Evolutionary conservation across 352 stramenopile species (phyloP), one percentile per base, ranked within the genome.

Genomic region (Nothophytophthora sp.): DNA sequence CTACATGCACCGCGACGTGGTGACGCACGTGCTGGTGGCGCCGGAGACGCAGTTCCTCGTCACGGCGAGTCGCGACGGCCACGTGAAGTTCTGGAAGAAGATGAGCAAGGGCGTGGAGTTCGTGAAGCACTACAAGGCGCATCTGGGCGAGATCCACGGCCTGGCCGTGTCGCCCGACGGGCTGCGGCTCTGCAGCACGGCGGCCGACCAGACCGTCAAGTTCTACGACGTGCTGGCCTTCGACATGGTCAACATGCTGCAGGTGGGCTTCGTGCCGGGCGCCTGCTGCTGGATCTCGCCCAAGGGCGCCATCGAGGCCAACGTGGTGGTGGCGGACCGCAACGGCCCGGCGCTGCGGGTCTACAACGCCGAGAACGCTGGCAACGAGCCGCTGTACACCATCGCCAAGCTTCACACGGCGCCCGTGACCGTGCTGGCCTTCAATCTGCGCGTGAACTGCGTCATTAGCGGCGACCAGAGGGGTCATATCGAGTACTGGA

Each of bases 81-180:
- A 99, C 54, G 90, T 99, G 16, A 99, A 99, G 66, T 99, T 99
- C 65, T 99, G 98, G 98, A 99, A 99, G 70, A 98, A 99, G 61
- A 97, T 98, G 75, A 67, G 76, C 9, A 73, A 79, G 30, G 83
- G 85, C 20, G 81, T 99, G 32, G 97, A 99, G 84, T 99, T 99
- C 73, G 97, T 99, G 34, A 99, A 99, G 79, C 97, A 98, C 38
- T 99, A 98, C 70, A 97, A 97, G 41, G 96, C 97, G 23, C 98
- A 99, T 67, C 57, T 98, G 0, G 80, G 83, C 22, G 66, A 81
- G 5, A 76, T 99, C 11, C 45, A 82, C 2, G 82, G 76, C 9
- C 80, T 99, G 23, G 76, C 74, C 8, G 82, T 97, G 40, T 92
- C 81, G 16, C 35, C 27, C 37, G 94, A 98, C 48, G 92, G 90